Evolutionary conservation across 139 green algal species (phyloP), one percentile per base, ranked within the genome.

Genomic region (Chlamydomonas sp.): DNA sequence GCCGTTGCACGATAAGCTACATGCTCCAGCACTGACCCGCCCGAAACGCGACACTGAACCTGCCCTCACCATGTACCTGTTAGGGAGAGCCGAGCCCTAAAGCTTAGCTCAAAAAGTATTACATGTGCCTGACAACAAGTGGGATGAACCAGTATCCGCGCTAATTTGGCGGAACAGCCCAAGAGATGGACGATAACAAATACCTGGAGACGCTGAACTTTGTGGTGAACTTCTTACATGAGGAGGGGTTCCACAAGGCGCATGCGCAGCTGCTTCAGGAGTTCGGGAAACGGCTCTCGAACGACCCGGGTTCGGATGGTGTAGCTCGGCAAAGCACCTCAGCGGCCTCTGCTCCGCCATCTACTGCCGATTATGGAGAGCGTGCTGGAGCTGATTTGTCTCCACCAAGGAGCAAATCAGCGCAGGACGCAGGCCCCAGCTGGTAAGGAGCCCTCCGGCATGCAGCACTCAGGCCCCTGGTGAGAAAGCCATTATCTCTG

Each of bases 191-290:
- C 4, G 12, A 78, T 57, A 57, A 79, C 6, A 88, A 88, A 15
- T 88, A 88, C 17, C 83, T 87, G 4, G 84, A 88, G 76, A 88
- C 84, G 0, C 58, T 88, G 16, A 88, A 88, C 71, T 88, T 77
- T 63, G 84, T 88, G 2, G 84, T 88, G 61, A 83, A 82, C 66
- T 96, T 95, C 62, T 83, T 96, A 31, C 92, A 93, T 18, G 80
- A 84, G 2, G 83, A 95, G 74, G 94, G 94, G 9, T 94, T 96
- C 60, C 91, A 92, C 17, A 91, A 92, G 10, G 90, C 93, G 62
- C 91, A 95, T 62, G 88, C 90, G 72, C 77, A 78, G 2, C 83
- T 95, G 66, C 84, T 93, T 5, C 67, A 91, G 15, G 93, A 95
- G 63, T 89, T 95, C 5, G 91, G 93, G 77, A 89, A 84, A 10